Conservation (phyloP, 768 basidiomycete species). For the Mycena capillaripes region DNA sequence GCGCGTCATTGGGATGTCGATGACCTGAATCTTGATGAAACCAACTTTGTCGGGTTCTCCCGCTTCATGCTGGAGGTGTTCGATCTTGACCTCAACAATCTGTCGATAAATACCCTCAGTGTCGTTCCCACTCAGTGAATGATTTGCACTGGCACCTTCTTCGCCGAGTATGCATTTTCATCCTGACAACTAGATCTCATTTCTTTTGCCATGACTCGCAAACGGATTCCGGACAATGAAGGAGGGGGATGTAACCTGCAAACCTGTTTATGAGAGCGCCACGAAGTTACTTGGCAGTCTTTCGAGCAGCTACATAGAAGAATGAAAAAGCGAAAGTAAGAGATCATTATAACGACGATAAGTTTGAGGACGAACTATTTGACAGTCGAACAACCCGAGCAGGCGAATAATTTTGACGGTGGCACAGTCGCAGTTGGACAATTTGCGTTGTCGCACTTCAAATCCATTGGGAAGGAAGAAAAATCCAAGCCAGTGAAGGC, state of each 20-base stretch:
- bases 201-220: not conserved
- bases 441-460: not conserved
- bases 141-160: not conserved
- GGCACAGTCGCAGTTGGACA: not conserved
- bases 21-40: conserved; percentile 4
- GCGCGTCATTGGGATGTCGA: conserved; percentile 3
- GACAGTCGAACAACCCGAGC: not conserved
- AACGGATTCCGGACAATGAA: not conserved
- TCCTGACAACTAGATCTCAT: not conserved
- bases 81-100: conserved; percentile 1
- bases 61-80: not conserved
- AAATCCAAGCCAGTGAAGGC: too few relatives aligned
- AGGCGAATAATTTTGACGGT: not conserved
- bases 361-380: not conserved
- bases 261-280: conserved; percentile 1
- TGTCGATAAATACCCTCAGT: not conserved
- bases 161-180: not conserved
- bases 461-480: not conserved
- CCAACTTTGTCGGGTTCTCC: conserved; percentile 2
- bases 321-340: not conserved
- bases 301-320: conserved; percentile 12
- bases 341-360: not conserved
- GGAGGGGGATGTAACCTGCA: conserved; percentile 3
- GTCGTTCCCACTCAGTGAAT: not conserved
- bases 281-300: not conserved